phyloP scores from a whole-genome alignment of 192 early-diverging fungal species.

The Chytriomyces hyalinus region DNA sequence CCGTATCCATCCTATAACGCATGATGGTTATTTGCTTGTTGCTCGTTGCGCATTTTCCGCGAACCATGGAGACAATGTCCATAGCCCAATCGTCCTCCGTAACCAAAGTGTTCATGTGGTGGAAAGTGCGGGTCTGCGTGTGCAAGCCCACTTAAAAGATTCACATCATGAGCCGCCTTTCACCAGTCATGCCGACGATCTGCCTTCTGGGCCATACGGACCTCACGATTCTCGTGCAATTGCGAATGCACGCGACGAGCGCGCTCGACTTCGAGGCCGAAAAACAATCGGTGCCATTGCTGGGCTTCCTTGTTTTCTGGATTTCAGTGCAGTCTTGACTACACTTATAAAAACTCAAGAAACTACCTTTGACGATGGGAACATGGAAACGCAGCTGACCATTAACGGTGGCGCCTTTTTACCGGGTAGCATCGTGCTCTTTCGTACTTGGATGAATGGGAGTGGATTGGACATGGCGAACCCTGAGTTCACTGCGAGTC shows the following conservation, averaged over 20 bases:
- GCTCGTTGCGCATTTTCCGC: constrained; percentile 83
- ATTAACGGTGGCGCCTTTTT: constrained; percentile 69
- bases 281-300: constrained; percentile 55
- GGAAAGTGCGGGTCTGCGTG: constrained; percentile 43
- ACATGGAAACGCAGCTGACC: constrained; percentile 51
- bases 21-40: constrained; percentile 91
- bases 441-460: constrained; percentile 56
- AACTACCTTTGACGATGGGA: constrained; percentile 25
- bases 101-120: constrained; percentile 59
- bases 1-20: constrained; percentile 85
- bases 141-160: constrained; percentile 36
- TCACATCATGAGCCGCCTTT: neutral
- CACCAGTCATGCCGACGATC: constrained; percentile 3
- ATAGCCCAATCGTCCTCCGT: constrained; percentile 52
- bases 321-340: constrained; percentile 44
- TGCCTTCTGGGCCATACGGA: constrained; percentile 4
- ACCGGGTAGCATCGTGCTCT: constrained; percentile 81
- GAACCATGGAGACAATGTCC: constrained; percentile 38
- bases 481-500: constrained; percentile 11
- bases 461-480: constrained; percentile 46
- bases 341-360: constrained; percentile 34
- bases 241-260: constrained; percentile 18
- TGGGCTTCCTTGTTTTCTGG: constrained; percentile 64
- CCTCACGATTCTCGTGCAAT: constrained; percentile 37
- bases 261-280: constrained; percentile 19